Base-by-base conservation (phyloP, 805 yeast species). In the Monosporozyma aerobia region DNA sequence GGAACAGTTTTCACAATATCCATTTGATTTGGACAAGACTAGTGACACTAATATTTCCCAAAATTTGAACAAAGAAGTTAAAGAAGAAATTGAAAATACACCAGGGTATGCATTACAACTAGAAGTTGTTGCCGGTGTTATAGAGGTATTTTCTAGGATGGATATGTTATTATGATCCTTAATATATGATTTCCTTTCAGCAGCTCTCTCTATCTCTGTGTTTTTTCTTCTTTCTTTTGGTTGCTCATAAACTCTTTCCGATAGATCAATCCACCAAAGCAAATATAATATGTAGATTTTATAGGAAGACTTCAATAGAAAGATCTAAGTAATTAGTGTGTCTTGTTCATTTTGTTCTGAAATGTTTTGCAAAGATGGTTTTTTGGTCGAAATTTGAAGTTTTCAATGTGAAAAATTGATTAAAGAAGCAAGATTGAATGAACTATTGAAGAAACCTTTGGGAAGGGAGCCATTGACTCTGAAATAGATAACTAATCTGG, bases 71-170 rank as follows among this genome's bases (percentile, higher is more conserved):
- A 59, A 64, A 48, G 71, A 70, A 47, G 64, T 73, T 9, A 60
- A 68, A 48, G 69, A 77, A 55, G 85, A 80, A 62, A 67, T 81
- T 32, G 71, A 63, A 49, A 59, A 62, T 14, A 65, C 64, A 48
- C 68, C 73, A 32, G 70, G 68, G 2, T 59, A 60, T 45, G 94
- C 85, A 50, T 75, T 89, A 59, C 86, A 81, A 61, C 68, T 92
- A 57, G 99, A 94, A 72, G 84, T 90, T 49, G 77, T 94, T 53
- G 97, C 98, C 27, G 98, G 96, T 48, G 96, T 94, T 4, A 74
- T 90, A 54, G 81, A 84, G 62, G 95, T 92, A 7, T 92, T 90
- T 68, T 80, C 96, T 14, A 84, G 90, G 70, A 85, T 94, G 87
- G 99, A 94, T 71, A 82, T 95, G 53, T 79, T 90, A 55, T 76